These are phyloP conservation scores for Pseudopyricularia javanii DNA, from an alignment of 2,329 filamentous ascomycete genomes.

Conservation along the genomic window DNA sequence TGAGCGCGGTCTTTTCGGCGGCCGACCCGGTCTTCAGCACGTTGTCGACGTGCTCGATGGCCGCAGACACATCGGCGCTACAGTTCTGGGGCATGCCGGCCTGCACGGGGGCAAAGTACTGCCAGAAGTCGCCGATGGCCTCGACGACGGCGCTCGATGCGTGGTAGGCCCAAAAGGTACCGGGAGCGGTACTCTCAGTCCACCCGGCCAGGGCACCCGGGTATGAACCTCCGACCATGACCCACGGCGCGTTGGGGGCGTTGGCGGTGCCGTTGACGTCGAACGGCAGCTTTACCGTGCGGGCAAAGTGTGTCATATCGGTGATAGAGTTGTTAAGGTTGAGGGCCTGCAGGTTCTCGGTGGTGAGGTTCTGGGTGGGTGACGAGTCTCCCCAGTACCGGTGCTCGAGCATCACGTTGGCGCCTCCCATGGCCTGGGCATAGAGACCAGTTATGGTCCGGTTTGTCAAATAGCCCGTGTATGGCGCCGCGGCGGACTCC, in stretches of 20 bases:
- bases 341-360: constrained; percentile 22
- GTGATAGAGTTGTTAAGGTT: constrained; percentile 26
- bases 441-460: constrained; percentile 21
- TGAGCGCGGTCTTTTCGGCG: constrained; percentile 28
- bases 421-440: constrained; percentile 23
- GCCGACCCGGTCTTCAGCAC: constrained; percentile 24
- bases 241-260: constrained; percentile 38
- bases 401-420: constrained; percentile 27
- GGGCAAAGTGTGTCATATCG: constrained; percentile 27
- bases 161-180: constrained; percentile 48
- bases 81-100: constrained; percentile 44
- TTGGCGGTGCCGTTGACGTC: constrained; percentile 23
- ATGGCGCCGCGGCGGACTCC: constrained; percentile 16
- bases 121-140: constrained; percentile 38
- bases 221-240: constrained; percentile 42
- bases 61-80: constrained; percentile 34
- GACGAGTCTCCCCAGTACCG: constrained; percentile 28
- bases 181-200: constrained; percentile 36
- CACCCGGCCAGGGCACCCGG: constrained; percentile 41
- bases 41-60: constrained; percentile 39
- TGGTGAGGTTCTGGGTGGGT: constrained; percentile 21
- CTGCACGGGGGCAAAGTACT: constrained; percentile 41
- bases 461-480: constrained; percentile 1
- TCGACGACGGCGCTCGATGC: constrained; percentile 43
- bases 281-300: constrained; percentile 32